Evolutionary conservation across 345 rosid genomes (phyloP), one percentile per base, ranked within the genome.

Genomic region (Eucalyptus pauciflora): DNA sequence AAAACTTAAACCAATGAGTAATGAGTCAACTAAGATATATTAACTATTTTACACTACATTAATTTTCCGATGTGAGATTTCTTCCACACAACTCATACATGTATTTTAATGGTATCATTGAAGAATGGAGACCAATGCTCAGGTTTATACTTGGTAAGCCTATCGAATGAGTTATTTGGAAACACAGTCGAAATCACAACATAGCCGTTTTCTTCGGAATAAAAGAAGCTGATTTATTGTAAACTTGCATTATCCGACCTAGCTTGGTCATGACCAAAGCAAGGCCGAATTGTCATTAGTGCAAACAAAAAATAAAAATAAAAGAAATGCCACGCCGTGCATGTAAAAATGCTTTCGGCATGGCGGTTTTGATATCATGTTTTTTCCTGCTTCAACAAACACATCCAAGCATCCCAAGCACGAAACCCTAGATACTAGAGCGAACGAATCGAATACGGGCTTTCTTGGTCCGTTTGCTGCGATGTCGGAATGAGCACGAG

Each of bases 41-140:
- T 56, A 56, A 56, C 3, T 56, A 10, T 1, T 56, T 1, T 56
- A 56, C 12, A 56, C 6, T 25, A 56, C 13, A 56, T 3, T 0
- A 56, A 56, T 56, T 56, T 1, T 56, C 0, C 6, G 1, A 24
- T 56, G 13, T 24, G 29, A 25, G 13, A 24, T 3, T 2, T 25
- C 29, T 56, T 25, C 20, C 62, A 56, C 29, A 56, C 13, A 22
- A 56, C 6, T 56, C 13, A 56, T 13, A 24, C 6, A 0, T 56
- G 13, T 25, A 56, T 56, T 25, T 10, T 56, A n/a, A 62, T 29
- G 0, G 4, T n/a, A 15, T n/a, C 76, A 16, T n/a, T 16, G 31
- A 64, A 64, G 10, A 64, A 64, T n/a, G 41, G 17, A 64, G 18
- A 64, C 22, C 10, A 7, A 8, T 17, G 37, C 20, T 64, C 0